Evolutionary conservation across 495 filamentous ascomycete genomes (phyloP).

Genomic region (Penicilliopsis zonata): DNA sequence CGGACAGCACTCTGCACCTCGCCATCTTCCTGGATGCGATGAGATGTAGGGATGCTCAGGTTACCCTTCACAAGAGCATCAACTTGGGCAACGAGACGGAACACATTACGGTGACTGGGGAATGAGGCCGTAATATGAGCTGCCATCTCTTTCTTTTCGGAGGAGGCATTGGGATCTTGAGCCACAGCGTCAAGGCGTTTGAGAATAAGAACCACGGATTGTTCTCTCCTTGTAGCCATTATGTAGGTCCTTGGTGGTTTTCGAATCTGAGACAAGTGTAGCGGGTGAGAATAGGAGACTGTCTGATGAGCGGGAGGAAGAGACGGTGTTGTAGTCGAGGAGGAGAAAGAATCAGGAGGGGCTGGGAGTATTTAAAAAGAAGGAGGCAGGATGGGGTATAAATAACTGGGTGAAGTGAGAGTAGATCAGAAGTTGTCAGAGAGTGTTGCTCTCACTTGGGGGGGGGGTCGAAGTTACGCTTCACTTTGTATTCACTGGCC

Average conservation of each 20-base stretch:
- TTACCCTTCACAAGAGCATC: constrained; percentile 6
- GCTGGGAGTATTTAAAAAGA: not conserved
- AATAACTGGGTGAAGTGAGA: not conserved
- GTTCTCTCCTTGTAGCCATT: no score
- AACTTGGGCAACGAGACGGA: constrained; percentile 13
- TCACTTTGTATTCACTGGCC: constrained; percentile 4
- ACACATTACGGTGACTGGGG: constrained; percentile 5
- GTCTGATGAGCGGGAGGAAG: no score
- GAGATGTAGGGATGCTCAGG: constrained; percentile 6
- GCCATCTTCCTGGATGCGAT: constrained; percentile 2
- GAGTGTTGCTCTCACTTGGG: not conserved
- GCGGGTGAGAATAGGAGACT: no score
- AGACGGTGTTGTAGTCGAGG: no score
- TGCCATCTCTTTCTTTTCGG: constrained; percentile 6
- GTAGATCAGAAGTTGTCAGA: not conserved
- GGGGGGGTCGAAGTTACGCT: not conserved
- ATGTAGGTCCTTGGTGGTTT: no score
- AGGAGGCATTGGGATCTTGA: constrained; percentile 1
- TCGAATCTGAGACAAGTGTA: no score
- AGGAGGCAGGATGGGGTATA: not conserved
- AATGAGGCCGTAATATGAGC: constrained; percentile 7
- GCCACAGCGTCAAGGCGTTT: constrained; percentile 2
- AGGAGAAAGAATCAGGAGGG: not conserved
- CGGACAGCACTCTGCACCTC: constrained; percentile 4
- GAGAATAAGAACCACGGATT: no score